Percentiles rank a stretch among this genome's conserved stretches.
phyloP scores from a whole-genome alignment of 192 early-diverging fungal species.

The Backusella mclennaniae region DNA sequence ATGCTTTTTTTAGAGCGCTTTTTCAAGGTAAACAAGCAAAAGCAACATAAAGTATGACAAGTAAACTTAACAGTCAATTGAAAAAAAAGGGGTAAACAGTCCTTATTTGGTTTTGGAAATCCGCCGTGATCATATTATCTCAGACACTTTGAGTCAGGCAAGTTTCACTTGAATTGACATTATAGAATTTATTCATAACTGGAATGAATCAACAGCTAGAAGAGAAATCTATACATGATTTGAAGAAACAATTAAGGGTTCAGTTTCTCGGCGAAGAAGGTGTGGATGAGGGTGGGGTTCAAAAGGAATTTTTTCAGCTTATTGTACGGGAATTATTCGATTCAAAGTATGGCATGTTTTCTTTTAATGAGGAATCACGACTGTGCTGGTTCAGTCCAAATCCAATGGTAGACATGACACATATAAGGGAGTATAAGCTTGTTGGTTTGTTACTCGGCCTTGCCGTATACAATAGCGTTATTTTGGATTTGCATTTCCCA shows the following conservation, averaged over 20 bases:
- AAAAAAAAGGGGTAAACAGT: conserved; percentile 57
- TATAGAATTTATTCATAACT: neutral
- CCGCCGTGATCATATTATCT: conserved; percentile 66
- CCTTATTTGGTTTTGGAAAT: conserved; percentile 75
- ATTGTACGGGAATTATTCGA: conserved; percentile 91
- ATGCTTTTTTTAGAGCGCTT: conserved; percentile 77
- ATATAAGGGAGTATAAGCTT: conserved; percentile 79
- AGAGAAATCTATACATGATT: conserved; percentile 76
- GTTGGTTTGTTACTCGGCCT: conserved; percentile 87
- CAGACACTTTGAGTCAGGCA: conserved; percentile 60
- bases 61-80: neutral
- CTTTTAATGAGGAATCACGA: conserved; percentile 60
- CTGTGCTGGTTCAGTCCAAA: conserved; percentile 79
- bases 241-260: conserved; percentile 88
- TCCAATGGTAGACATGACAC: conserved; percentile 44
- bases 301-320: conserved; percentile 97
- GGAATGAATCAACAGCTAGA: conserved; percentile 54
- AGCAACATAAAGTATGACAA: too few relatives aligned
- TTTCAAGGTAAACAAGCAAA: conserved; percentile 44
- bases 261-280: conserved; percentile 94
- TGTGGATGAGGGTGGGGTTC: conserved; percentile 93
- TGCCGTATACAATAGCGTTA: conserved; percentile 91
- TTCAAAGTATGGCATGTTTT: conserved; percentile 87
- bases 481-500: conserved; percentile 90
- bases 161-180: conserved; percentile 1